These are phyloP conservation scores for Cyclocybe aegerita DNA, from an alignment of 768 basidiomycete species.

Conservation along the genomic window DNA sequence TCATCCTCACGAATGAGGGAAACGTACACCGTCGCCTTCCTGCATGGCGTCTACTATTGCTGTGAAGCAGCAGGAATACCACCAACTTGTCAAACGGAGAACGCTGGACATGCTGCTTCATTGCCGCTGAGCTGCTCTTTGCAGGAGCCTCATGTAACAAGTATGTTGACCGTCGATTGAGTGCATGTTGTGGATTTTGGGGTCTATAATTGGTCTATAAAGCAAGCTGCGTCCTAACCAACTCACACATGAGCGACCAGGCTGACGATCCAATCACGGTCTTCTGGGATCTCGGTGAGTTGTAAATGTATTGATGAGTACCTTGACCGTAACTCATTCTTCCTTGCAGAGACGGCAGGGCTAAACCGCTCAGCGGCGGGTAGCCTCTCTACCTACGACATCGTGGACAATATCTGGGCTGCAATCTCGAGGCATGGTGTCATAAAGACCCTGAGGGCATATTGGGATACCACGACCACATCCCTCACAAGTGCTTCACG, in stretches of 20 bases:
- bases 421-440: conserved; percentile 15
- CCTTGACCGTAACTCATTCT: neutral
- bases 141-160: no score
- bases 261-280: conserved; percentile 14
- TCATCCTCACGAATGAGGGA: no score
- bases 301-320: neutral
- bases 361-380: conserved; percentile 5
- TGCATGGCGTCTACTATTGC: no score
- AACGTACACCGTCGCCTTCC: no score
- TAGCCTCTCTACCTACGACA: conserved; percentile 17
- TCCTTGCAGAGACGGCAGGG: conserved; percentile 16
- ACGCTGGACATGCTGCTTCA: no score
- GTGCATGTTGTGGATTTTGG: no score
- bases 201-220: no score
- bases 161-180: no score
- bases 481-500: conserved; percentile 3
- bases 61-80: no score
- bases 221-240: no score
- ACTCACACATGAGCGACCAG: neutral
- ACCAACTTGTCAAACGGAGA: no score
- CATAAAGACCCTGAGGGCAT: conserved; percentile 21
- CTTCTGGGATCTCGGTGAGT: conserved; percentile 29
- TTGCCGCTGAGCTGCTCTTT: no score
- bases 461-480: conserved; percentile 18
- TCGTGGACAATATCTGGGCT: conserved; percentile 24